phyloP scores from a whole-genome alignment of 345 rosid genomes.

The Linum trigynum region DNA sequence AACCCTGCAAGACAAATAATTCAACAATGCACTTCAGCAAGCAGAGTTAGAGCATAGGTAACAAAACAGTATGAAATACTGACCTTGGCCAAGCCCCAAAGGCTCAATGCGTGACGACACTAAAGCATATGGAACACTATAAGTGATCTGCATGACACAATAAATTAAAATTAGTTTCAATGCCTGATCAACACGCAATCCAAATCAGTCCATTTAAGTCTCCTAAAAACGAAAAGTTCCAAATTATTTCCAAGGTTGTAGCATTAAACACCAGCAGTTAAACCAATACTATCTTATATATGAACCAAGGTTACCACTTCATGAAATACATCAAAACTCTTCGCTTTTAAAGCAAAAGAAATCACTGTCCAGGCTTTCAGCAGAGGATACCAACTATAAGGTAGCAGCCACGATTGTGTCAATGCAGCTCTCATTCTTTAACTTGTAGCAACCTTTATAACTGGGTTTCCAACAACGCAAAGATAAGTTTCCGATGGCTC shows the following conservation, averaged over 20 bases:
- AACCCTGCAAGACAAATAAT: constrained; percentile 48
- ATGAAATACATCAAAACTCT: too few relatives aligned
- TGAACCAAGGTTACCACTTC: not conserved
- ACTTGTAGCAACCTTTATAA: not conserved
- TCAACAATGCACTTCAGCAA: constrained; percentile 5
- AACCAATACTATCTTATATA: not conserved
- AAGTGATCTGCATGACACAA: constrained; percentile 60
- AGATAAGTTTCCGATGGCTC: not conserved
- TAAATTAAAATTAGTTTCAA: constrained; percentile 15
- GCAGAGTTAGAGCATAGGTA: constrained; percentile 11
- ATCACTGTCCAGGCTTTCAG: not conserved
- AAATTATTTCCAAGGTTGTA: not conserved
- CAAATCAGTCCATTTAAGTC: not conserved
- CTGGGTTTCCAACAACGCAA: not conserved
- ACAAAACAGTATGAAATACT: constrained; percentile 8
- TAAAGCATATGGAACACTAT: constrained; percentile 91
- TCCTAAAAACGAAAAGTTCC: not conserved
- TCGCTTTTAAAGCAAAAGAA: too few relatives aligned
- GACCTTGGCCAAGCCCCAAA: constrained; percentile 95
- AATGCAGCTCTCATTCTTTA: not conserved
- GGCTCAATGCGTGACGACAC: constrained; percentile 75
- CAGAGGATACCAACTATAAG: not conserved
- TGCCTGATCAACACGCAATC: not conserved
- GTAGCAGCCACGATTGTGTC: not conserved
- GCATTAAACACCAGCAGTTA: not conserved